phyloP scores from a whole-genome alignment of 2,329 filamentous ascomycete species.

The Zarea fungicola region DNA sequence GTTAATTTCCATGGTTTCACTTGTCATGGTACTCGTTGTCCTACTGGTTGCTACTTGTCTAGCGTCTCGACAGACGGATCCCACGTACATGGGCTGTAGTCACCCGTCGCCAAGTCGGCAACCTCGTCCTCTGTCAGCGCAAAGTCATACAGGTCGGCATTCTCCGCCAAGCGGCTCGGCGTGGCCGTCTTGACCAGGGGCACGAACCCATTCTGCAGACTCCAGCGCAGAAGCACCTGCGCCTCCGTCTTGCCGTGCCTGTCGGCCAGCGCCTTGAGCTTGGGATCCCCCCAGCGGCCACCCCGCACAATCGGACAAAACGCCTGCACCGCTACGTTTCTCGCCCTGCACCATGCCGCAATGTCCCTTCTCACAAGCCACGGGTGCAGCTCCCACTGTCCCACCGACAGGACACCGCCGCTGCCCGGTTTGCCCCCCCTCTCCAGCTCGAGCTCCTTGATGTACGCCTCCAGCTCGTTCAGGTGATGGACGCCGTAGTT shows the following conservation, averaged over 20 bases:
- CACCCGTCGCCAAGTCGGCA: slow-evolving; percentile 41
- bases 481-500: slow-evolving; percentile 62
- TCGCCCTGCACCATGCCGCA: slow-evolving; percentile 65
- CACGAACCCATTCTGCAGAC: slow-evolving; percentile 70
- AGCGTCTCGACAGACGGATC: slow-evolving; percentile 47
- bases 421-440: slow-evolving; percentile 50
- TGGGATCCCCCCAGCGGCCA: slow-evolving; percentile 64
- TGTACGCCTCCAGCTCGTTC: slow-evolving; percentile 54
- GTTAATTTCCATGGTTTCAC: too few species aligned
- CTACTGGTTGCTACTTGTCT: slow-evolving; percentile 37
- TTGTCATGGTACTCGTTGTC: too few species aligned
- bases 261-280: slow-evolving; percentile 57
- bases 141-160: slow-evolving; percentile 52
- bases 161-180: slow-evolving; percentile 60
- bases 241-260: slow-evolving; percentile 71
- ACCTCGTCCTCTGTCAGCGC: slow-evolving; percentile 50
- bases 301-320: slow-evolving; percentile 61
- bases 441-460: slow-evolving; percentile 55
- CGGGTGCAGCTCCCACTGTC: slow-evolving; percentile 86
- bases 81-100: slow-evolving; percentile 53
- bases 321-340: slow-evolving; percentile 58
- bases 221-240: slow-evolving; percentile 76
- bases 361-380: slow-evolving; percentile 81
- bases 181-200: slow-evolving; percentile 72
- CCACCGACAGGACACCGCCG: slow-evolving; percentile 71